A percentile compares a stretch with the other conserved stretches of the same genome.
Evolutionary conservation across 176 grass and related monocot genomes (phyloP).

Genomic region (Paspalum notatum): DNA sequence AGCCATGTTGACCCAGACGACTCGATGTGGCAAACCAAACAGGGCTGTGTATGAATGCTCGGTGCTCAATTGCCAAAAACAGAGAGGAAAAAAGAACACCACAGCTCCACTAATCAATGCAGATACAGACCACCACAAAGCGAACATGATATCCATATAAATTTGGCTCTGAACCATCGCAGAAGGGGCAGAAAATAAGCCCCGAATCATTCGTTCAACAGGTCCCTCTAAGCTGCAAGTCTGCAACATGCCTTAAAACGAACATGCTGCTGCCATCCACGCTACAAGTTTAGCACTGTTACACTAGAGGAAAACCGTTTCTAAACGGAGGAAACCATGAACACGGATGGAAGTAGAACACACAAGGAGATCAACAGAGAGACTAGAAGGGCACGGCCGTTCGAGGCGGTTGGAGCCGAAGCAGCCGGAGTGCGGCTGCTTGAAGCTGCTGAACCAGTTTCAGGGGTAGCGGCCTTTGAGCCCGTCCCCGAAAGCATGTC

Average conservation of each 20-base stretch:
- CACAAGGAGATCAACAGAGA: conserved; percentile 42
- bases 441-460: background rate
- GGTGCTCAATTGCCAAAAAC: background rate
- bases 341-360: conserved; percentile 34
- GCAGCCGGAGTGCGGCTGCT: background rate
- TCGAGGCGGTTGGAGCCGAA: conserved; percentile 28
- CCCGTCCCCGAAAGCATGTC: conserved; percentile 55
- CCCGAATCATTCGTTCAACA: conserved; percentile 1
- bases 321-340: conserved; percentile 33
- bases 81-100: background rate
- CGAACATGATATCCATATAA: background rate
- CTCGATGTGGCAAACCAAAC: no score
- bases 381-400: conserved; percentile 5
- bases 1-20: no score
- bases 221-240: background rate
- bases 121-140: background rate
- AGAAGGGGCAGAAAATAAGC: background rate
- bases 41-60: background rate
- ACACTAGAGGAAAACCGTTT: background rate
- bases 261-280: conserved; percentile 26
- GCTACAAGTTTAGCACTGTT: background rate
- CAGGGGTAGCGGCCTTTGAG: conserved; percentile 23
- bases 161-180: conserved; percentile 12
- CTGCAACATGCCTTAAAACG: conserved; percentile 45
- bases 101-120: background rate